These are phyloP conservation scores for Amoebophrya sp. DNA, from an alignment of 169 alveolate species.

Conservation along the genomic window DNA sequence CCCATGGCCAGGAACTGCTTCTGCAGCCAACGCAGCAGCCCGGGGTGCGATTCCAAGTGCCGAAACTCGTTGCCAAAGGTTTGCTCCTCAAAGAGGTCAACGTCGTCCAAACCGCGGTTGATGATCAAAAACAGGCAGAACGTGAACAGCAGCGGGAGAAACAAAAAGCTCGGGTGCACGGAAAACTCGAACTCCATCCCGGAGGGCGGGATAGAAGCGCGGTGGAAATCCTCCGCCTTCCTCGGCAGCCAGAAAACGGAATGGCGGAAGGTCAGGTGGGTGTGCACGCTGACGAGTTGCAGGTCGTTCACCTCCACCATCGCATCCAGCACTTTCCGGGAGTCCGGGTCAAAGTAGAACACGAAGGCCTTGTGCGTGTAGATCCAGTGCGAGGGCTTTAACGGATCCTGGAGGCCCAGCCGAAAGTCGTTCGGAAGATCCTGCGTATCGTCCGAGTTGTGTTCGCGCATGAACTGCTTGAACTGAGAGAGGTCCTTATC, in stretches of 20 bases:
- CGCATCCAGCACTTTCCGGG: background rate
- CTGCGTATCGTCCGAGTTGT: background rate
- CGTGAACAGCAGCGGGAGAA: background rate
- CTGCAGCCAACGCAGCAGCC: background rate
- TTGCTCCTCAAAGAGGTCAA: background rate
- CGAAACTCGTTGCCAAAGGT: background rate
- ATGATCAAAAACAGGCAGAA: background rate
- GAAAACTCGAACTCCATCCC: background rate
- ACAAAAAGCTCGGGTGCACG: background rate
- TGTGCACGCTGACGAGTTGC: background rate
- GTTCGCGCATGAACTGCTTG: background rate
- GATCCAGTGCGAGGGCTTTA: background rate
- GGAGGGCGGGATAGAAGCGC: background rate
- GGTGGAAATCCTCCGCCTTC: background rate
- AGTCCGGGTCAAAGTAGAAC: background rate
- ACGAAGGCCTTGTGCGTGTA: slow-evolving; percentile 21
- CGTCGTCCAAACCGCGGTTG: background rate
- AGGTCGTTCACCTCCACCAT: background rate
- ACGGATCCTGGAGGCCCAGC: background rate
- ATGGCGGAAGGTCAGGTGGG: background rate
- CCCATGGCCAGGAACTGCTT: background rate
- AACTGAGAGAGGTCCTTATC: background rate
- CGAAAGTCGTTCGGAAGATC: background rate
- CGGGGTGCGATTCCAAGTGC: background rate
- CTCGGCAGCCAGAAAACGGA: background rate